Evolutionary conservation across 257 asterid species (phyloP).

Genomic region (Rauvolfia tetraphylla): DNA sequence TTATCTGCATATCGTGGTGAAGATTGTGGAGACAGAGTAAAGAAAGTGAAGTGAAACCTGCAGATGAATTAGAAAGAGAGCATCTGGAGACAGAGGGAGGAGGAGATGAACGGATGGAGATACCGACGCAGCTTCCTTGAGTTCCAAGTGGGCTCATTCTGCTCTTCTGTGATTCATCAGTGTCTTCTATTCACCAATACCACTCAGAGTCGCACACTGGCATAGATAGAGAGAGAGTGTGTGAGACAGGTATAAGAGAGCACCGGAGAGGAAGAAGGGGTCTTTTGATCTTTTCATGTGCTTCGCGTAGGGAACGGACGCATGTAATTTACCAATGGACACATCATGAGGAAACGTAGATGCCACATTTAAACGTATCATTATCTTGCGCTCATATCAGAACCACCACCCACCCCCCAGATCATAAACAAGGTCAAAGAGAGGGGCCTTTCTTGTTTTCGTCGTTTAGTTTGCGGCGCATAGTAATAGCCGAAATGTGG

Average conservation of each 20-base stretch:
- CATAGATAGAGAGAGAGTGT: background rate
- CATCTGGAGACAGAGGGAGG: conserved; percentile 20
- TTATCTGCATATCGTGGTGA: background rate
- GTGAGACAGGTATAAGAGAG: too few species aligned
- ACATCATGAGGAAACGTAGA: too few species aligned
- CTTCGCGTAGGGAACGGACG: too few species aligned
- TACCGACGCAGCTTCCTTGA: conserved; percentile 27
- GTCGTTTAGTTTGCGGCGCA: conserved; percentile 2
- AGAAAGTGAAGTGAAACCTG: too few species aligned
- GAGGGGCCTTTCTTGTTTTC: background rate
- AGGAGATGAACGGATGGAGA: conserved; percentile 18
- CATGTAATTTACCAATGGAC: too few species aligned
- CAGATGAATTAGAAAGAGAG: conserved; percentile 9
- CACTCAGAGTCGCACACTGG: background rate
- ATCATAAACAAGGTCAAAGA: too few species aligned
- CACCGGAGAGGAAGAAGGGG: too few species aligned
- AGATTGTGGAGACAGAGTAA: background rate
- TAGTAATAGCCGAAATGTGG: background rate
- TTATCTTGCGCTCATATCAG: too few species aligned
- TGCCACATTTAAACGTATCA: too few species aligned
- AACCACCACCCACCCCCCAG: too few species aligned
- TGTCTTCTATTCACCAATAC: background rate
- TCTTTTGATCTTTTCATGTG: too few species aligned
- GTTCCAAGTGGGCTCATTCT: conserved; percentile 17
- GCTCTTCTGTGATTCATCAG: background rate